Base-by-base conservation (phyloP, 2,329 filamentous ascomycete genomes). In the Pezicula radicicola region DNA sequence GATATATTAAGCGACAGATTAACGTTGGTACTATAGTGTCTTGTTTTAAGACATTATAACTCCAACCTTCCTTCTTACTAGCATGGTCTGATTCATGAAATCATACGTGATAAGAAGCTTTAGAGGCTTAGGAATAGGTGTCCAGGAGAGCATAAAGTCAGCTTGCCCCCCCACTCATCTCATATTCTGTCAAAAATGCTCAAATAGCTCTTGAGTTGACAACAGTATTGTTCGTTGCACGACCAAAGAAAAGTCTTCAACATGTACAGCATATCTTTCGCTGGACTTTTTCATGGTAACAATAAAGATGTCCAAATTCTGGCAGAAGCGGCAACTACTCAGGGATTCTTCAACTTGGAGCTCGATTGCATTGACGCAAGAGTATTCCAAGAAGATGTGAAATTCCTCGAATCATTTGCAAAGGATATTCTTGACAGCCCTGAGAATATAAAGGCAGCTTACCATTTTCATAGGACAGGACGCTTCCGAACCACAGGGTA, bases 381-480 rank as follows among this genome's bases (percentile, higher is more conserved):
- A 45, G 21, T 45, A 4, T 45, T 45, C 10, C 42, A 45, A 45
- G 25, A 45, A 45, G 42, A 45, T 30, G 42, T 45, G 19, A 45
- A 45, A 19, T 45, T 45, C 42, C 42, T 45, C 13, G 42, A 45
- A 45, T 45, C 42, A n/a, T 45, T 45, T 30, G 42, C 42, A 45
- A 30, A 45, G 42, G 42, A 45, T 9, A 45, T 45, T 45, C 42
- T 45, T 45, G 42, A 45, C n/a, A 45, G 42, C n/a, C 42, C 42
- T 15, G 42, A 45, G 25, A 16, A 45, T 45, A 9, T 45, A 12
- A 45, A 45, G 42, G 19, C 9, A 45, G 42, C 42, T 27, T 45
- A 45, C 25, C 42, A 45, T 45, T 45, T 45, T 45, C 42, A 45
- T 19, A 45, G 42, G 42, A 45, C 42, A 6, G 42, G 42, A 28